Conservation (phyloP, 768 basidiomycete species). For the Boletus edulis region DNA sequence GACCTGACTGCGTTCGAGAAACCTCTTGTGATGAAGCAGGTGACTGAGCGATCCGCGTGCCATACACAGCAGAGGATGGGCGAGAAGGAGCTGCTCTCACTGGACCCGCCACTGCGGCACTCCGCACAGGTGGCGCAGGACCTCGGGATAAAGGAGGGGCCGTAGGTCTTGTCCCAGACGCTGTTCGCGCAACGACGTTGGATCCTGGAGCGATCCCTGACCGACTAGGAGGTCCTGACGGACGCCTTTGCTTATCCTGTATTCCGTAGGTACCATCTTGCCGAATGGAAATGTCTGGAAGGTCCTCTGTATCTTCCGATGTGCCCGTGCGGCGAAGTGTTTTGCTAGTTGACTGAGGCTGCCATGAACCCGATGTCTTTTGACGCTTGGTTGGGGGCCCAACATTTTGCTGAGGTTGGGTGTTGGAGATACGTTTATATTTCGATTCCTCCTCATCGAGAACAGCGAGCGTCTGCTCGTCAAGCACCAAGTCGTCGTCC, state of each 20-base stretch:
- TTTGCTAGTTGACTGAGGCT: slow-evolving; percentile 32
- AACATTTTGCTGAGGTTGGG: slow-evolving; percentile 24
- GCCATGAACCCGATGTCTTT: slow-evolving; percentile 49
- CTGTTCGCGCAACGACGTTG: slow-evolving; percentile 7
- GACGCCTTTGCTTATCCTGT: slow-evolving; percentile 21
- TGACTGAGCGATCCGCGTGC: slow-evolving; percentile 7
- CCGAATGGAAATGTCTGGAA: slow-evolving; percentile 64
- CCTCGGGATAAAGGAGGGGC: slow-evolving; percentile 13
- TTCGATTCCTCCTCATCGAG: slow-evolving; percentile 58
- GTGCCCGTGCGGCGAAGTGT: slow-evolving; percentile 24
- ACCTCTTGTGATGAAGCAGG: slow-evolving; percentile 21
- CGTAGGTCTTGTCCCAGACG: slow-evolving; percentile 7
- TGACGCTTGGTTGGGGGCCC: slow-evolving; percentile 53
- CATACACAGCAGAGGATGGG: slow-evolving; percentile 15
- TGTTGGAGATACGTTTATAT: slow-evolving; percentile 24
- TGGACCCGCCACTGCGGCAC: slow-evolving; percentile 8
- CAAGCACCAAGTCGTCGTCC: slow-evolving; percentile 65
- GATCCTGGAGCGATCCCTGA: slow-evolving; percentile 9
- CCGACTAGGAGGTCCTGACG: slow-evolving; percentile 12
- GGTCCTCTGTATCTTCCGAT: slow-evolving; percentile 44
- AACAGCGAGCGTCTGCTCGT: slow-evolving; percentile 58
- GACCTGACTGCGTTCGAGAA: slow-evolving; percentile 13
- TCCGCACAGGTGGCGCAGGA: slow-evolving; percentile 8
- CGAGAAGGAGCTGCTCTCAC: slow-evolving; percentile 10
- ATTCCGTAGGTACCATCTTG: slow-evolving; percentile 57